A percentile compares a stretch with the other conserved stretches of the same genome.
These are phyloP conservation scores for Pseudocercospora fijiensis DNA, from an alignment of 2,329 filamentous ascomycete genomes.

Conservation along the genomic window DNA sequence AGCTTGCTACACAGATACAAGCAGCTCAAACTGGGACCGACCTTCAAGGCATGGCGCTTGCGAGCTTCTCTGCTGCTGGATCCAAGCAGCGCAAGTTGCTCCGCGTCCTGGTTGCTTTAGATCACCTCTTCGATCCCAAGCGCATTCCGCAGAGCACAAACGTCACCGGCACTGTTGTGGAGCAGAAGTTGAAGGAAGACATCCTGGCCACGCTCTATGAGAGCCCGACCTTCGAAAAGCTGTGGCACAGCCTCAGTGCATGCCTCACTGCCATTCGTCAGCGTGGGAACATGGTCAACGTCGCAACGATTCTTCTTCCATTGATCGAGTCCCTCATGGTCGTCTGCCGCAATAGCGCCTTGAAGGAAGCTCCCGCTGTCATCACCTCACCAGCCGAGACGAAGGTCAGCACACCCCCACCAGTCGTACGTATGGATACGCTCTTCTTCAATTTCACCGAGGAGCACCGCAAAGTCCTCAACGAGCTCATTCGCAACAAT, in stretches of 20 bases:
- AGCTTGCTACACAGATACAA: slow-evolving; percentile 81
- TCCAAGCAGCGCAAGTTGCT: slow-evolving; percentile 96
- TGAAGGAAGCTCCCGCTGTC: slow-evolving; percentile 64
- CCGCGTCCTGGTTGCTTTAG: slow-evolving; percentile 85
- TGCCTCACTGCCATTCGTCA: slow-evolving; percentile 85
- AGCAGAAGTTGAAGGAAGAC: slow-evolving; percentile 71
- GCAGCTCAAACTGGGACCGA: slow-evolving; percentile 87
- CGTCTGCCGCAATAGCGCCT: slow-evolving; percentile 94
- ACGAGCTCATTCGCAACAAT: slow-evolving; percentile 94
- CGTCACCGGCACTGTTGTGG: slow-evolving; percentile 39
- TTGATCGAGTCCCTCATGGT: slow-evolving; percentile 98
- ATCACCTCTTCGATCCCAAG: slow-evolving; percentile 90
- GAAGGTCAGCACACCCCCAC: slow-evolving; percentile 68
- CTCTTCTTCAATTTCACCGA: slow-evolving; percentile 98
- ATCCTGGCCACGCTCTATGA: slow-evolving; percentile 86
- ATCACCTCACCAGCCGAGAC: slow-evolving; percentile 41
- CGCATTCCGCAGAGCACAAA: slow-evolving; percentile 37
- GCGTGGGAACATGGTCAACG: slow-evolving; percentile 92
- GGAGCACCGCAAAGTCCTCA: slow-evolving; percentile 94
- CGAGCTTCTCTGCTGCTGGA: slow-evolving; percentile 92
- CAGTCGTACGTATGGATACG: slow-evolving; percentile 78
- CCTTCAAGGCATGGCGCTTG: slow-evolving; percentile 87
- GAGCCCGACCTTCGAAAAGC: slow-evolving; percentile 80
- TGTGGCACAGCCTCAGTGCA: slow-evolving; percentile 90
- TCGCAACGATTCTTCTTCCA: slow-evolving; percentile 90